A percentile compares a stretch with the other conserved stretches of the same genome.
These are phyloP conservation scores for Colletotrichum abscissum DNA, from an alignment of 2,329 filamentous ascomycete species.

Conservation along the genomic window DNA sequence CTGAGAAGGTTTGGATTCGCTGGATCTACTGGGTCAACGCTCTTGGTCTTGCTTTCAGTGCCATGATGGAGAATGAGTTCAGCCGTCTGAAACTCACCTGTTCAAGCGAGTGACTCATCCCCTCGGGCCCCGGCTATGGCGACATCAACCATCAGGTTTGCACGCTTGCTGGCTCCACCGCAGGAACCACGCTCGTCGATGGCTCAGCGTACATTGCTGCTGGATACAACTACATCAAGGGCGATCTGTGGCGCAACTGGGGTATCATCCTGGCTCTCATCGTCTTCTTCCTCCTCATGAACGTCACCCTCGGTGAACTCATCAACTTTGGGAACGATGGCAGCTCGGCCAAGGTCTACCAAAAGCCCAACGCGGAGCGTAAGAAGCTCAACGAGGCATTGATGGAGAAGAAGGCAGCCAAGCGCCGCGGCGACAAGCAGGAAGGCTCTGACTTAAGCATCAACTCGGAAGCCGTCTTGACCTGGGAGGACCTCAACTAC, in stretches of 20 bases:
- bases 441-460: constrained; percentile 64
- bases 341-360: constrained; percentile 82
- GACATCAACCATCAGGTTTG: constrained; percentile 83
- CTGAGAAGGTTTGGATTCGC: constrained; percentile 78
- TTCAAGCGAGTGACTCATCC: constrained; percentile 74
- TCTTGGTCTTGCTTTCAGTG: constrained; percentile 78
- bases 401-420: constrained; percentile 66
- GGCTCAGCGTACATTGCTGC: constrained; percentile 77
- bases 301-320: constrained; percentile 82
- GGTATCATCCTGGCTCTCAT: constrained; percentile 84
- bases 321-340: constrained; percentile 84
- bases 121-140: constrained; percentile 75
- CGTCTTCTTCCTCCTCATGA: constrained; percentile 78
- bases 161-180: constrained; percentile 77
- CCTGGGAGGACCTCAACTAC: constrained; percentile 89
- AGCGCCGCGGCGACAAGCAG: constrained; percentile 59
- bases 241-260: constrained; percentile 84
- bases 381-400: constrained; percentile 74
- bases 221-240: constrained; percentile 73
- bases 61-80: constrained; percentile 91
- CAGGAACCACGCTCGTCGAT: constrained; percentile 72
- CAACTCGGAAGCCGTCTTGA: constrained; percentile 75
- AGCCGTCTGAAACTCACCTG: constrained; percentile 76
- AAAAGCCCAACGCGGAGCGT: constrained; percentile 75
- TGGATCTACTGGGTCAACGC: constrained; percentile 87